Evolutionary conservation across 2,329 filamentous ascomycete genomes (phyloP), one percentile per base, ranked within the genome.

Genomic region (Peltaster fructicola): DNA sequence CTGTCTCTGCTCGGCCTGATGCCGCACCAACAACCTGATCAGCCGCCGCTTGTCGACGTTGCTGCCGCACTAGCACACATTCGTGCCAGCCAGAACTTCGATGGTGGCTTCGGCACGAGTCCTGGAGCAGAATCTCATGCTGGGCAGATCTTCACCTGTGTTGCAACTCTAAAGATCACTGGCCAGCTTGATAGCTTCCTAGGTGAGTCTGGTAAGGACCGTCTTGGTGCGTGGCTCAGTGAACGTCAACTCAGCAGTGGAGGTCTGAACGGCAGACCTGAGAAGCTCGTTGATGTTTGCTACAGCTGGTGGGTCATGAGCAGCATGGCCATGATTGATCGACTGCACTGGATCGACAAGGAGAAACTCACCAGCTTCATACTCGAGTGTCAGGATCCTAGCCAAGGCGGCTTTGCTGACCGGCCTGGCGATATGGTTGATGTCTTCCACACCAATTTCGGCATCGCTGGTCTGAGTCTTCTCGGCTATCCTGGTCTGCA

Each of bases 251-350:
- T 91, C 14, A 67, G 79, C 7, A 74, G 73, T 23, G 88, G 88
- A 15, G 88, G 88, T 0, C 57, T 98, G 24, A 98, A 98, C 47
- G 88, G 88, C 3, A 67, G 88, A 23, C 88, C 88, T 1, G 88
- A 95, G 55, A 98, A 98, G 59, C 57, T 78, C 34, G 85, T 92
- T 48, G 88, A 98, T 49, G 85, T 92, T 8, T 98, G 88, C 56
- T 98, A 98, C 55, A 92, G 81, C 49, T 98, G 88, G 88, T 98
- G 88, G 88, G 88, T 95, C 21, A 58, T 85, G 44, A 85, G 79
- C 45, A 92, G 84, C 48, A 57, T 98, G 38, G 74, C 77, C 22
- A 93, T 95, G 64, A 78, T 98, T 38, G 72, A 66, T 26, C 73
- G 74, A 27, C 64, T 82, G 26, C 79, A 93, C 49, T 98, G 88